Percentiles rank a stretch among this genome's conserved stretches.
Conservation (phyloP, 2,329 filamentous ascomycete genomes). For the Aspergillus calidoustus region DNA sequence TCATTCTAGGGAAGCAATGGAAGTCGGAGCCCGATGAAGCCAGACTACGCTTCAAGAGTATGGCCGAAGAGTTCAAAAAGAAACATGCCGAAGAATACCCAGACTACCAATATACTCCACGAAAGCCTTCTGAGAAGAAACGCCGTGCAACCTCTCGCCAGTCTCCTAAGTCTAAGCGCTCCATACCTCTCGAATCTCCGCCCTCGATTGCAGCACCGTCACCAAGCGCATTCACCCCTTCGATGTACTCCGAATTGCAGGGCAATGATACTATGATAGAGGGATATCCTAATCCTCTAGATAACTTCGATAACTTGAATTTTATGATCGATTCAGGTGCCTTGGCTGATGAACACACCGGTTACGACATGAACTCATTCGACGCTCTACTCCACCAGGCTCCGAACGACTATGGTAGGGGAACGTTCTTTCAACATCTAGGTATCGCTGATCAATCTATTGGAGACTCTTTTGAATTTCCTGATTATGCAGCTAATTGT, state of each 20-base stretch:
- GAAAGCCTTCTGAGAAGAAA: slow-evolving; percentile 53
- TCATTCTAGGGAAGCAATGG: slow-evolving; percentile 50
- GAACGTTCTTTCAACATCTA: slow-evolving; percentile 15
- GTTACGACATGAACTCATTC: slow-evolving; percentile 24
- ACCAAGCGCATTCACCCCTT: slow-evolving; percentile 16
- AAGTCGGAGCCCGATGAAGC: slow-evolving; percentile 41
- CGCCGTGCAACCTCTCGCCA: slow-evolving; percentile 46
- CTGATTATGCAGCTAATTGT: slow-evolving; percentile 25
- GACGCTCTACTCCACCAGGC: slow-evolving; percentile 25
- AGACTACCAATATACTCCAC: slow-evolving; percentile 52
- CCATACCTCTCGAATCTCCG: slow-evolving; percentile 10
- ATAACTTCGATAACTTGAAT: neutral
- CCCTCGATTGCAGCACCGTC: slow-evolving; percentile 1
- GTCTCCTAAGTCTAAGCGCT: slow-evolving; percentile 15
- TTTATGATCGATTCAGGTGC: neutral
- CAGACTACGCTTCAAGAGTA: slow-evolving; percentile 42
- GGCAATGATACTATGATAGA: neutral
- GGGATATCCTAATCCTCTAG: neutral
- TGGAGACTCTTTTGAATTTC: slow-evolving; percentile 26
- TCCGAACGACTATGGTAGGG: slow-evolving; percentile 18
- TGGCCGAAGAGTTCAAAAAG: slow-evolving; percentile 45
- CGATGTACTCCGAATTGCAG: slow-evolving; percentile 9
- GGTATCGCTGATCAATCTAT: slow-evolving; percentile 12
- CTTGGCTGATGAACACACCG: slow-evolving; percentile 14
- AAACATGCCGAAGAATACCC: slow-evolving; percentile 48